phyloP scores from a whole-genome alignment of 345 rosid species.

The Eucalyptus lansdowneana region DNA sequence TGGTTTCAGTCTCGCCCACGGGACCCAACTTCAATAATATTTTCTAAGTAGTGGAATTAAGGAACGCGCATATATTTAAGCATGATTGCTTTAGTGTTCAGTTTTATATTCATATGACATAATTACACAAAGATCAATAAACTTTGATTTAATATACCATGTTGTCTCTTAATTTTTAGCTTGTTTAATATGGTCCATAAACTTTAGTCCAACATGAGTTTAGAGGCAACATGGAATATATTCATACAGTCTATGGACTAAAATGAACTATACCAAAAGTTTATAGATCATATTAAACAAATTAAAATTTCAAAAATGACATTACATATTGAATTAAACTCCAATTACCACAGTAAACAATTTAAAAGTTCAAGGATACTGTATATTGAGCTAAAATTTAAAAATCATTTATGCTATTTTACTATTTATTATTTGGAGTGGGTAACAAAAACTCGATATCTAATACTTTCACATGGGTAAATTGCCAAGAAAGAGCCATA shows the following conservation, averaged over 20 bases:
- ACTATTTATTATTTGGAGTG: background rate
- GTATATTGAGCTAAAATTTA: background rate
- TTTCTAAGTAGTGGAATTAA: background rate
- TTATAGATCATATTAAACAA: no score
- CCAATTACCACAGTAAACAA: rapidly evolving
- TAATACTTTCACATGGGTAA: background rate
- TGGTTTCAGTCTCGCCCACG: background rate
- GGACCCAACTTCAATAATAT: background rate
- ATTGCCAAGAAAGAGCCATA: background rate
- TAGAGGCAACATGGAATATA: no score
- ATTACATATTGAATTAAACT: background rate
- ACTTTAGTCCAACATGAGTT: background rate
- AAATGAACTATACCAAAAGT: no score
- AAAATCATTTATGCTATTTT: background rate
- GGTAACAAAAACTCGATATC: background rate
- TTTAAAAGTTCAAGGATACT: background rate
- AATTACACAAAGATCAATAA: background rate
- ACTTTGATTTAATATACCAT: background rate
- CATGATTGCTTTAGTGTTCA: background rate
- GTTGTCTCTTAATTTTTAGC: rapidly evolving
- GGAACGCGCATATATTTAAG: background rate
- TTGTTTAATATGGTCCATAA: background rate
- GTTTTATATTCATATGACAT: background rate
- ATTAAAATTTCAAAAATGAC: no score
- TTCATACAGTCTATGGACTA: no score